Conservation (phyloP, 2,329 filamentous ascomycete genomes). For the Penicillium sp. region DNA sequence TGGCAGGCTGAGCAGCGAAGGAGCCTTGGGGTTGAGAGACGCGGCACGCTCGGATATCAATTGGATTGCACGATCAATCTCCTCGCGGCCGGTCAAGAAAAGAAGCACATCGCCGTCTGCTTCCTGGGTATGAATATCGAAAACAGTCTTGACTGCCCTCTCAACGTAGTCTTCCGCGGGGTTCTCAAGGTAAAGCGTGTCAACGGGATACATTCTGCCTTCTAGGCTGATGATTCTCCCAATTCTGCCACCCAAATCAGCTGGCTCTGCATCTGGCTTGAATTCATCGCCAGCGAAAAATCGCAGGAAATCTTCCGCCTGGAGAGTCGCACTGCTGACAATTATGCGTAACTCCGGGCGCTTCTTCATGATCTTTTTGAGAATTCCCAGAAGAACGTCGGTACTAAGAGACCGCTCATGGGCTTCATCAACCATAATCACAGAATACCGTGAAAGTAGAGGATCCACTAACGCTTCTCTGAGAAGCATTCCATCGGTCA, state of each 20-base stretch:
- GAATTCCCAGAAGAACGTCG: conserved; percentile 81
- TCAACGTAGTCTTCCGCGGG: conserved; percentile 87
- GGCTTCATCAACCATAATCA: conserved; percentile 97
- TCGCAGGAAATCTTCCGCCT: conserved; percentile 79
- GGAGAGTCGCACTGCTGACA: conserved; percentile 88
- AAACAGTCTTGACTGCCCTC: conserved; percentile 75
- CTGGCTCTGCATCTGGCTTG: conserved; percentile 36
- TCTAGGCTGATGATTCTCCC: conserved; percentile 79
- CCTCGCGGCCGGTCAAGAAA: conserved; percentile 89
- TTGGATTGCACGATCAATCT: conserved; percentile 83
- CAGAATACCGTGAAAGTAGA: conserved; percentile 83
- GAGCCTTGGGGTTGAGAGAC: conserved; percentile 61
- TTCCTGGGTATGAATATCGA: conserved; percentile 84
- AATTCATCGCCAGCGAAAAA: conserved; percentile 67
- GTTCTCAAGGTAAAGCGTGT: conserved; percentile 75
- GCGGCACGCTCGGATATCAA: conserved; percentile 71
- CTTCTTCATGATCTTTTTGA: conserved; percentile 86
- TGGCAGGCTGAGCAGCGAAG: conserved; percentile 69
- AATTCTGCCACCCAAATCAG: conserved; percentile 43
- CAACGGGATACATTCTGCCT: conserved; percentile 85
- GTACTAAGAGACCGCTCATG: conserved; percentile 93
- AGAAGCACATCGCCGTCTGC: conserved; percentile 82
- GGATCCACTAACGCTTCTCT: conserved; percentile 93
- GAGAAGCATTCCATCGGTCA: conserved; percentile 90
- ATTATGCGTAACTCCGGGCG: conserved; percentile 82